A percentile compares a stretch with the other conserved stretches of the same genome.
These are phyloP conservation scores for Wickerhamiella qilinensis DNA, from an alignment of 805 yeast genomes.

Conservation along the genomic window DNA sequence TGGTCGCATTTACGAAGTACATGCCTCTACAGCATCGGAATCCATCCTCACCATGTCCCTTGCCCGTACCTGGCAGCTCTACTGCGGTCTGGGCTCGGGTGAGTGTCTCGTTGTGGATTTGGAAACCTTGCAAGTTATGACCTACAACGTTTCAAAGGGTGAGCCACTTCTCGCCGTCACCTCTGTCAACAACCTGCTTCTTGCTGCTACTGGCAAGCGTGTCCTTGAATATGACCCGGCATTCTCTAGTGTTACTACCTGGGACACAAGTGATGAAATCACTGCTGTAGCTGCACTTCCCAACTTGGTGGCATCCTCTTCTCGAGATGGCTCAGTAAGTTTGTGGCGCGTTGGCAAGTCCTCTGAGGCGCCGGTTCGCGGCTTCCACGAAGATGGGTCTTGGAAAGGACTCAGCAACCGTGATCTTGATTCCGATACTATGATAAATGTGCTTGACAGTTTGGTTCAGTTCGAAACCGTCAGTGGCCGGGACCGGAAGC, in stretches of 20 bases:
- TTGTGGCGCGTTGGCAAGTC: constrained; percentile 43
- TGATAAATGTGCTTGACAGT: constrained; percentile 44
- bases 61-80: constrained; percentile 48
- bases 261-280: constrained; percentile 12
- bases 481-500: constrained; percentile 51
- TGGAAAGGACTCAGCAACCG: not conserved
- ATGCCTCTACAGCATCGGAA: constrained; percentile 28
- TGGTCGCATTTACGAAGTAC: not conserved
- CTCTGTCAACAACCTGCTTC: constrained; percentile 38
- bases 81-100: constrained; percentile 70
- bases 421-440: constrained; percentile 36
- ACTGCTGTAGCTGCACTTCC: constrained; percentile 11
- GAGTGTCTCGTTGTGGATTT: constrained; percentile 74
- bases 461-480: constrained; percentile 62
- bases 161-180: constrained; percentile 42
- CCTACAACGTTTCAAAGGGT: constrained; percentile 10
- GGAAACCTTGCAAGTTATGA: constrained; percentile 54
- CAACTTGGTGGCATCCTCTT: constrained; percentile 9
- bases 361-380: not conserved
- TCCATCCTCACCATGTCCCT: constrained; percentile 54
- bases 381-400: constrained; percentile 2
- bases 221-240: constrained; percentile 36
- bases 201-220: constrained; percentile 41
- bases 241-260: constrained; percentile 26
- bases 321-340: constrained; percentile 43